phyloP scores from a whole-genome alignment of 306 rosid genomes.

The Lathyrus tuberosus region DNA sequence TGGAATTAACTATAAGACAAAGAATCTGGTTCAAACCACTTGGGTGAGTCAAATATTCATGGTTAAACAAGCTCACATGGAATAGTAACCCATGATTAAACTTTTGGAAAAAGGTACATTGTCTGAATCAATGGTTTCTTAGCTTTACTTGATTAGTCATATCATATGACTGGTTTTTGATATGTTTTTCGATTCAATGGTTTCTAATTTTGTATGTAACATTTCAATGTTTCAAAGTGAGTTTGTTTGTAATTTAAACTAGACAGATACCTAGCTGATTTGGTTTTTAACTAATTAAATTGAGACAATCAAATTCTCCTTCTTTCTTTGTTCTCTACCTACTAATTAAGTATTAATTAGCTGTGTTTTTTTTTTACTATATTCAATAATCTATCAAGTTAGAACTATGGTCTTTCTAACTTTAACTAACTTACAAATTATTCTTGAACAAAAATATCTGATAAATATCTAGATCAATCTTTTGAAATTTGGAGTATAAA shows the following conservation, averaged over 20 bases:
- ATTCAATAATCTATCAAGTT: neutral
- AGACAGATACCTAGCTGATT: constrained; percentile 32
- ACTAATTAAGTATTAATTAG: neutral
- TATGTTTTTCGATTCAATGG: constrained; percentile 15
- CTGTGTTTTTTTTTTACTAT: neutral
- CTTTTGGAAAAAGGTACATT: constrained; percentile 41
- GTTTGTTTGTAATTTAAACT: constrained; percentile 32
- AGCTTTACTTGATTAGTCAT: constrained; percentile 38
- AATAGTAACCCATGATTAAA: constrained; percentile 26
- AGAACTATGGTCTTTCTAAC: neutral
- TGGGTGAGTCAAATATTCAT: constrained; percentile 36
- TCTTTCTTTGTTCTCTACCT: neutral
- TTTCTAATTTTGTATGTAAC: constrained; percentile 5
- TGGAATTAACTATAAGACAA: neutral
- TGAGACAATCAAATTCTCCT: constrained; percentile 5
- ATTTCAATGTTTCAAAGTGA: constrained; percentile 27
- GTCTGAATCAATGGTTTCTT: constrained; percentile 53
- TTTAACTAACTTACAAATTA: neutral
- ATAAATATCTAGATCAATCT: too few relatives aligned
- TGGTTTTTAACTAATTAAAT: constrained; percentile 30
- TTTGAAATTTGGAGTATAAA: too few relatives aligned
- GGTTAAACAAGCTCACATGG: constrained; percentile 41
- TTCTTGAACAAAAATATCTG: too few relatives aligned
- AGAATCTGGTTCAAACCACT: constrained; percentile 53
- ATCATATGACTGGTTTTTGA: constrained; percentile 27